These are phyloP conservation scores for Millerozyma acaciae DNA, from an alignment of 805 yeast genomes.

Conservation along the genomic window DNA sequence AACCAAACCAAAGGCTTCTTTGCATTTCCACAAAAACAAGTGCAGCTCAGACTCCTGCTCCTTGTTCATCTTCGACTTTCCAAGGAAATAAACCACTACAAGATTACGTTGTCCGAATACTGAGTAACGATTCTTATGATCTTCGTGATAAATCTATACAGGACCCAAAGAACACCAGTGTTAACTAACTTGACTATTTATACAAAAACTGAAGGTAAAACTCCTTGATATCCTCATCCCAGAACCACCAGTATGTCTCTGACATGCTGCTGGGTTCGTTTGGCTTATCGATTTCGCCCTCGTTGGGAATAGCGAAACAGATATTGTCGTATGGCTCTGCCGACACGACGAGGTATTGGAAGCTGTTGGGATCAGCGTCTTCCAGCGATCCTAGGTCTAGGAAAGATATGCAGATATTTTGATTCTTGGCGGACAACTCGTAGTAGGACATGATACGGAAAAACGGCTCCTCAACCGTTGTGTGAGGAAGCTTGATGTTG, in stretches of 20 bases:
- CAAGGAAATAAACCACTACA: not conserved
- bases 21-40: constrained; percentile 20
- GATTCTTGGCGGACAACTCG: constrained; percentile 50
- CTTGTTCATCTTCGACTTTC: constrained; percentile 1
- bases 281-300: constrained; percentile 44
- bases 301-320: constrained; percentile 69
- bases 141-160: constrained; percentile 2
- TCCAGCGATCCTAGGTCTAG: constrained; percentile 16
- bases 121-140: not conserved
- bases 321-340: constrained; percentile 88
- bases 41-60: constrained; percentile 7
- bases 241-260: constrained; percentile 57
- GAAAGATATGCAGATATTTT: constrained; percentile 28
- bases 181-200: constrained; percentile 11
- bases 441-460: constrained; percentile 74
- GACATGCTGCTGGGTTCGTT: constrained; percentile 20
- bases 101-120: not conserved
- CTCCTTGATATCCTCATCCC: constrained; percentile 67
- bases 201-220: constrained; percentile 72
- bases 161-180: not conserved
- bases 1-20: constrained; percentile 30
- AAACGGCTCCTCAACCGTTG: constrained; percentile 51
- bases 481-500: constrained; percentile 52
- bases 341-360: constrained; percentile 73
- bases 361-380: constrained; percentile 30